Conservation (phyloP, 2,329 filamentous ascomycete species). For the Aureobasidium zeae region DNA sequence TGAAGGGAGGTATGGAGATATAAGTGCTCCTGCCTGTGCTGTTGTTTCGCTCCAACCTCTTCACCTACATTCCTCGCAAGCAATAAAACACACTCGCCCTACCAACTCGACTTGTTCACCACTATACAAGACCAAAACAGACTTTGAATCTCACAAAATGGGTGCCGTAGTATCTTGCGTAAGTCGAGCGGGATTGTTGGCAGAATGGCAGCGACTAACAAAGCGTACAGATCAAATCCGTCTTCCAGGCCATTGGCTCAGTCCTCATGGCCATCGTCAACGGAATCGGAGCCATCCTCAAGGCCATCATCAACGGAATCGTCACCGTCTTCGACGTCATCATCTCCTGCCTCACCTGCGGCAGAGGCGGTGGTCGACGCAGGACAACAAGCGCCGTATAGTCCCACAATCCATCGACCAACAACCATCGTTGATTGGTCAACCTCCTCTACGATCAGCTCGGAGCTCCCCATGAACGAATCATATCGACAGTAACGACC, state of each 20-base stretch:
- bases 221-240: conserved; percentile 29
- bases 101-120: background rate
- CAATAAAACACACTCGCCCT: conserved; percentile 4
- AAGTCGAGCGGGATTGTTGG: conserved; percentile 35
- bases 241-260: conserved; percentile 40
- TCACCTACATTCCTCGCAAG: conserved; percentile 12
- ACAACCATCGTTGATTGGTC: too few relatives aligned
- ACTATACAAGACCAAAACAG: conserved; percentile 8
- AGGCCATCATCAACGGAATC: conserved; percentile 40
- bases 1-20: conserved; percentile 2
- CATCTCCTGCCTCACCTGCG: conserved; percentile 43
- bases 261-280: conserved; percentile 40
- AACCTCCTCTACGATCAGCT: background rate
- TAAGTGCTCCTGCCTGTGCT: conserved; percentile 14
- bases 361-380: conserved; percentile 34
- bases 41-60: conserved; percentile 5
- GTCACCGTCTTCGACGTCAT: conserved; percentile 41
- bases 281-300: conserved; percentile 37
- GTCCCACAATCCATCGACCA: conserved; percentile 6
- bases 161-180: conserved; percentile 78
- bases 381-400: conserved; percentile 31
- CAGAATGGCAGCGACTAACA: conserved; percentile 21
- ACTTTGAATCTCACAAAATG: too few relatives aligned
- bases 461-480: conserved; percentile 3
- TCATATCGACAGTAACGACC: conserved; percentile 4